Evolutionary conservation across 2,329 filamentous ascomycete genomes (phyloP).

Genomic region (Colletotrichum liriopes): DNA sequence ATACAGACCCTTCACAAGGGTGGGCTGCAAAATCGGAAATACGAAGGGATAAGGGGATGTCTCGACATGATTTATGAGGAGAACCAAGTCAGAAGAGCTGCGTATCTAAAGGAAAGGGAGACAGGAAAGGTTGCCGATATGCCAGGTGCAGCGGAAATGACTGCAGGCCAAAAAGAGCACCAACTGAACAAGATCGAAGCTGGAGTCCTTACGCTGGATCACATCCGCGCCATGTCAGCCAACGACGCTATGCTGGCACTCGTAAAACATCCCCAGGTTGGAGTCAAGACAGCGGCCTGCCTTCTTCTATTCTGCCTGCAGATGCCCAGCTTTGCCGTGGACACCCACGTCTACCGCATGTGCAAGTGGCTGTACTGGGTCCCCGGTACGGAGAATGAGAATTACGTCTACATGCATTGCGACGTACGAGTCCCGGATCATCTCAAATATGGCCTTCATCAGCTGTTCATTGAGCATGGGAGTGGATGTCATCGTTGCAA

Average conservation of each 20-base stretch:
- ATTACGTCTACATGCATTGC: constrained; percentile 68
- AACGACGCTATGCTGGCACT: constrained; percentile 67
- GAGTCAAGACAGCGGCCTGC: constrained; percentile 71
- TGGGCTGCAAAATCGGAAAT: constrained; percentile 80
- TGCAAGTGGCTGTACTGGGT: constrained; percentile 69
- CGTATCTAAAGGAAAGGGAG: constrained; percentile 60
- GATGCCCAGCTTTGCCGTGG: constrained; percentile 69
- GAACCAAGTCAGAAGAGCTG: constrained; percentile 66
- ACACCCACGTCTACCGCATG: constrained; percentile 70
- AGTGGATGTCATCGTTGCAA: constrained; percentile 64
- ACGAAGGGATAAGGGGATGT: constrained; percentile 80
- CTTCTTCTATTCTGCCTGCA: constrained; percentile 71
- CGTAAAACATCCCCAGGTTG: constrained; percentile 66
- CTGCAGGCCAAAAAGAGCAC: constrained; percentile 65
- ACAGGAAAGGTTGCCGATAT: constrained; percentile 59
- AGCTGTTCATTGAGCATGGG: constrained; percentile 69
- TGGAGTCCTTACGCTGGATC: constrained; percentile 71
- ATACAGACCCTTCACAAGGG: constrained; percentile 78
- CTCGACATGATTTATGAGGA: constrained; percentile 81
- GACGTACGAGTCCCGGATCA: constrained; percentile 66
- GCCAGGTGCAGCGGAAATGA: constrained; percentile 57
- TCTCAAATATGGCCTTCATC: constrained; percentile 70
- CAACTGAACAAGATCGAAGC: constrained; percentile 72
- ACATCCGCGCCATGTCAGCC: constrained; percentile 62
- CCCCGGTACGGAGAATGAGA: constrained; percentile 63